Base-by-base conservation (phyloP, 192 early-diverging fungal genomes). In the Coemansia pectinata region DNA sequence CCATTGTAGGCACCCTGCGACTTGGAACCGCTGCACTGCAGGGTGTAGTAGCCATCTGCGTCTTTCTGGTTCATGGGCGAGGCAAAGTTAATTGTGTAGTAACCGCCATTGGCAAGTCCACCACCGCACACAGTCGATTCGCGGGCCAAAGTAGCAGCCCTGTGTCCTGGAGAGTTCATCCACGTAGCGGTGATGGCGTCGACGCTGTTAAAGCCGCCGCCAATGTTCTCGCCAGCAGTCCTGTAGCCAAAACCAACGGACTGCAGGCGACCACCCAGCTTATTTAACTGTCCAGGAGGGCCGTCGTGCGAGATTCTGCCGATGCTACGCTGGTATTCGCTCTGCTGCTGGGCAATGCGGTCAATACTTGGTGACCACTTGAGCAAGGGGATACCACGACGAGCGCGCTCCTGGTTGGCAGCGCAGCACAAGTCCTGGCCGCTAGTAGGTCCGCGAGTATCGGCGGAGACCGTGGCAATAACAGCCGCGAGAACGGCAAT, bases 121-220 rank as follows among this genome's bases (percentile, higher is more conserved):
- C 77, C 78, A 9, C 86, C 86, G 71, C 84, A 86, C 23, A 85
- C 76, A 25, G 78, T 86, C 63, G 65, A 81, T 31, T 25, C 58
- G 0, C 27, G 7, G 48, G 58, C 48, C 47, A 87, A 14, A 53
- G 85, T 86, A 77, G 86, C 86, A 40, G 63, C 85, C 6, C 63
- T 21, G 69, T 87, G 86, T 21, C 71, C 79, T 1, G 19, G 15
- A 23, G 84, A 86, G 41, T 74, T 62, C 81, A 87, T 85, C 86
- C 86, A 87, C 7, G 73, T 79, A 1, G 27, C 39, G 38, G 72
- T 66, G 55, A 71, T 60, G 6, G 14, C 19, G 1, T 48, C 34
- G 40, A 78, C 69, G 52, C 40, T 38, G 8, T 19, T 7, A 60
- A 63, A 78, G 45, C 72, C 66, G 19, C 52, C 52, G 60, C 66